Evolutionary conservation across 2,329 filamentous ascomycete genomes (phyloP).

Genomic region (Sporothrix phasma): DNA sequence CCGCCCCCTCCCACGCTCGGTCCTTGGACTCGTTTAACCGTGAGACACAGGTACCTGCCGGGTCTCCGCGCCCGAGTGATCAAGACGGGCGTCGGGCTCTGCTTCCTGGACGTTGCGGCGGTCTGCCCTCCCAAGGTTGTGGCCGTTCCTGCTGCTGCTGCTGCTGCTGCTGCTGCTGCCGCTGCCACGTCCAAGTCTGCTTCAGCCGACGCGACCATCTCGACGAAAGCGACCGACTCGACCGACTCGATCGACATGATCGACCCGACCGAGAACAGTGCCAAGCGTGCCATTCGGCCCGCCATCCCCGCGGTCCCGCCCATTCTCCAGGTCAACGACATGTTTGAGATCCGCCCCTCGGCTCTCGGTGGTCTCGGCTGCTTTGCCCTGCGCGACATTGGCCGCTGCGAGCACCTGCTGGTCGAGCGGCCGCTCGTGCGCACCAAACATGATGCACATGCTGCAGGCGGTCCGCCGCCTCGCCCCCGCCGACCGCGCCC

Average conservation of each 20-base stretch:
- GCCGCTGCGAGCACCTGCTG: constrained; percentile 32
- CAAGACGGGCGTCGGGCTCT: constrained; percentile 14
- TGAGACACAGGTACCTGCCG: neutral
- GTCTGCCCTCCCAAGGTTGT: constrained; percentile 11
- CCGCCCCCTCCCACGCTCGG: too few relatives aligned
- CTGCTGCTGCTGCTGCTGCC: too few relatives aligned
- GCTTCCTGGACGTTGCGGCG: constrained; percentile 12
- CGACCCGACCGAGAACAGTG: neutral
- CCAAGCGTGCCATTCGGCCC: too few relatives aligned
- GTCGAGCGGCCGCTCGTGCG: constrained; percentile 36
- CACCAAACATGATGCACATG: constrained; percentile 23
- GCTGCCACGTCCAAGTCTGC: too few relatives aligned
- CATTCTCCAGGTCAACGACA: constrained; percentile 26
- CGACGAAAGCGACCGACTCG: too few relatives aligned
- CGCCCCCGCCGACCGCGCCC: constrained; percentile 22
- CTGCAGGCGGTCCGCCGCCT: constrained; percentile 30
- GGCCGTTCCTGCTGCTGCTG: neutral
- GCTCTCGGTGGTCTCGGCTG: constrained; percentile 36
- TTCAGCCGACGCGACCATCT: too few relatives aligned
- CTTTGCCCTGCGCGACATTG: constrained; percentile 34
- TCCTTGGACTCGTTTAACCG: too few relatives aligned
- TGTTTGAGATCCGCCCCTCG: constrained; percentile 33
- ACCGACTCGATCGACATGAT: too few relatives aligned
- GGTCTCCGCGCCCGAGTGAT: neutral
- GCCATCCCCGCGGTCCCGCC: neutral